These are phyloP conservation scores for Termitomyces sp. DNA, from an alignment of 768 basidiomycete genomes.

Conservation along the genomic window DNA sequence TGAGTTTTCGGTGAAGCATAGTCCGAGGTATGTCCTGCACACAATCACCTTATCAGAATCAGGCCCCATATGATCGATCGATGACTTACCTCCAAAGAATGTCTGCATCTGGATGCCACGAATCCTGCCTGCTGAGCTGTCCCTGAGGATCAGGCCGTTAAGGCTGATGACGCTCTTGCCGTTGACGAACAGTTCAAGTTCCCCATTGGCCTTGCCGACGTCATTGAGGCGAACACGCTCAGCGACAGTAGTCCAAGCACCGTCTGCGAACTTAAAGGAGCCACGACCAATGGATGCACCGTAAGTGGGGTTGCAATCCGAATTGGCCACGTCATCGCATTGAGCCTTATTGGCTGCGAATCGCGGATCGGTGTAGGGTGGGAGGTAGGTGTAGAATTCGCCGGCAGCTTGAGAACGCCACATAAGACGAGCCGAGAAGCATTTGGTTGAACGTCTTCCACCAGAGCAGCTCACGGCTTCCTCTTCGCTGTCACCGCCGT, in stretches of 20 bases:
- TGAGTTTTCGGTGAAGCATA: slow-evolving; percentile 65
- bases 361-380: slow-evolving; percentile 34
- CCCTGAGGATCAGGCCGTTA: slow-evolving; percentile 50
- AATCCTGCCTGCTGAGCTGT: slow-evolving; percentile 45
- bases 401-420: slow-evolving; percentile 58
- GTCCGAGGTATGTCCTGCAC: slow-evolving; percentile 37
- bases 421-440: slow-evolving; percentile 71
- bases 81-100: slow-evolving; percentile 66
- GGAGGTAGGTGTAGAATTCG: slow-evolving; percentile 73
- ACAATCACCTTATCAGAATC: background rate
- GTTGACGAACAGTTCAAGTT: slow-evolving; percentile 62
- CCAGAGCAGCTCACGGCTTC: slow-evolving; percentile 58
- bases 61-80: background rate
- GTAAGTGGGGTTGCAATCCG: slow-evolving; percentile 59
- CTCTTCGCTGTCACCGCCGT: slow-evolving; percentile 51
- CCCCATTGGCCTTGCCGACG: slow-evolving; percentile 64
- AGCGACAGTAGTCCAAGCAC: slow-evolving; percentile 64
- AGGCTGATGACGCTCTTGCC: slow-evolving; percentile 64
- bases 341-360: slow-evolving; percentile 46
- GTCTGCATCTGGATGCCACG: slow-evolving; percentile 72
- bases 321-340: slow-evolving; percentile 44
- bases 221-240: slow-evolving; percentile 77
- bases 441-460: slow-evolving; percentile 50
- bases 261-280: slow-evolving; percentile 58
- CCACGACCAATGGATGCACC: slow-evolving; percentile 71